Conservation (phyloP, 345 rosid genomes). For the Murraya koenigii region DNA sequence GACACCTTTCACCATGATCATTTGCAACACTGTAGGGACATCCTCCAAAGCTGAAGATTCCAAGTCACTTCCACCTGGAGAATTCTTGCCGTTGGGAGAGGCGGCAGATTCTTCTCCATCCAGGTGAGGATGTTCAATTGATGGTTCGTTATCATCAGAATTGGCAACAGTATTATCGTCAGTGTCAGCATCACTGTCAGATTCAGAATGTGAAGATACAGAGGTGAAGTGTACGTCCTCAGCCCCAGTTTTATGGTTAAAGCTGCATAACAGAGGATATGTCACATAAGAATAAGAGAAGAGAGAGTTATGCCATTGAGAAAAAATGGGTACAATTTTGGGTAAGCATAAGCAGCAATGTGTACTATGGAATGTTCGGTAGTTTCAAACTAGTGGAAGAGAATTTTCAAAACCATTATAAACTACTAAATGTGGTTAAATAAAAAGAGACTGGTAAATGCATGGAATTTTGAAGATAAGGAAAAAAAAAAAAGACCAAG, state of each 20-base stretch:
- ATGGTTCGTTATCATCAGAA: conserved; percentile 27
- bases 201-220: conserved; percentile 45
- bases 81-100: conserved; percentile 19
- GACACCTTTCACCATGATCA: conserved; percentile 88
- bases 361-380: background rate
- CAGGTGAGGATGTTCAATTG: conserved; percentile 22
- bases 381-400: background rate
- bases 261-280: conserved; percentile 37
- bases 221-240: conserved; percentile 82
- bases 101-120: conserved; percentile 17
- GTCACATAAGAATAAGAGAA: background rate
- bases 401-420: background rate
- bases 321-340: background rate
- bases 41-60: conserved; percentile 28
- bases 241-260: conserved; percentile 89
- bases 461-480: background rate
- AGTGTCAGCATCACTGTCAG: conserved; percentile 34
- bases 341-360: background rate
- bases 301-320: background rate
- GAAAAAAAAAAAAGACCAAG: background rate
- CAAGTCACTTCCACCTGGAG: conserved; percentile 15
- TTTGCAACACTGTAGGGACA: conserved; percentile 51
- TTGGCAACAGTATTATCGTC: conserved; percentile 7
- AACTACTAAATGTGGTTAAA: background rate
- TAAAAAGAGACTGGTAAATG: background rate